Evolutionary conservation across 2,329 filamentous ascomycete species (phyloP).

Genomic region (Didymella segeticola): DNA sequence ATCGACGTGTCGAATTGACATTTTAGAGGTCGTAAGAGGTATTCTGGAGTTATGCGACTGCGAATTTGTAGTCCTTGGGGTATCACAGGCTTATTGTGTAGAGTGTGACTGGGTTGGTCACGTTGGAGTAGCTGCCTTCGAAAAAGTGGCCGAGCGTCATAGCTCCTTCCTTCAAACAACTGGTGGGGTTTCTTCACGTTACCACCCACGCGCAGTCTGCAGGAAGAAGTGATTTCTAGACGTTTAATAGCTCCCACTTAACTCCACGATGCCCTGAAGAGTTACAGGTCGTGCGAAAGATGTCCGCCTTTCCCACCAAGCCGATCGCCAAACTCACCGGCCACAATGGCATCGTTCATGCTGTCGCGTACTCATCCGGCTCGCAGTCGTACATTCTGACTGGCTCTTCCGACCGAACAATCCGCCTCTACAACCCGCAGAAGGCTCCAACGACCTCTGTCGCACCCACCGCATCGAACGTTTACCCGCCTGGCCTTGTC

Average conservation of each 20-base stretch:
- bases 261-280: constrained; percentile 31
- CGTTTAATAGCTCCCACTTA: neutral
- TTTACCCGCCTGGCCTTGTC: constrained; percentile 63
- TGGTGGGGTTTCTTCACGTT: constrained; percentile 4
- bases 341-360: constrained; percentile 57
- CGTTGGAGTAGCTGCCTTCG: constrained; percentile 17
- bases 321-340: constrained; percentile 51
- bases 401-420: constrained; percentile 81
- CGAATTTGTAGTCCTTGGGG: neutral
- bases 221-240: neutral
- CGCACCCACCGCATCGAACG: constrained; percentile 37
- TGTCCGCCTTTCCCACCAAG: constrained; percentile 51
- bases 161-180: constrained; percentile 20
- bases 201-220: constrained; percentile 9
- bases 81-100: neutral
- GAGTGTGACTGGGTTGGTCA: neutral
- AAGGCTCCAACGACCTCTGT: constrained; percentile 53
- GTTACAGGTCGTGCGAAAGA: constrained; percentile 18
- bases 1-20: constrained; percentile 60
- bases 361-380: constrained; percentile 58
- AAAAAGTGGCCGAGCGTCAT: constrained; percentile 34
- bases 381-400: constrained; percentile 71
- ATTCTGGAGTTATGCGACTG: neutral
- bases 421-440: constrained; percentile 84
- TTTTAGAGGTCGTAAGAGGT: constrained; percentile 13